These are phyloP conservation scores for Balakata baccata DNA, from an alignment of 345 rosid species.

Conservation along the genomic window DNA sequence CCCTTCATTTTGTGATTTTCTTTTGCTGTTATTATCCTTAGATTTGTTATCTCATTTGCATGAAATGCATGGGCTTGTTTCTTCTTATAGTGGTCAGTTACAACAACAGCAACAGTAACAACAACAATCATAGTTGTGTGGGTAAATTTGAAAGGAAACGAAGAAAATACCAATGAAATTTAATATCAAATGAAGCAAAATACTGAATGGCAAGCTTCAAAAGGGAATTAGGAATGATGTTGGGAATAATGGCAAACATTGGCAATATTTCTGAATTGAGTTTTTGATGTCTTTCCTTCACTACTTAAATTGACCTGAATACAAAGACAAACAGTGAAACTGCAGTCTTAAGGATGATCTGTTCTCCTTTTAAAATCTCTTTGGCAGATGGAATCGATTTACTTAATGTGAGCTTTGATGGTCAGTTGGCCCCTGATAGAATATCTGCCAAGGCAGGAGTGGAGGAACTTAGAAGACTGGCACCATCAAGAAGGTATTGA, in stretches of 20 bases:
- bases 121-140: background rate
- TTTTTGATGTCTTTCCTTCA: background rate
- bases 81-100: background rate
- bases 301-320: background rate
- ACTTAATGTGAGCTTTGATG: conserved; percentile 89
- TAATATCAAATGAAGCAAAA: background rate
- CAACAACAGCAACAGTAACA: too few species aligned
- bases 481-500: conserved; percentile 68
- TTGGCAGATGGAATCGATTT: conserved; percentile 79
- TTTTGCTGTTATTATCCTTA: background rate
- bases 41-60: background rate
- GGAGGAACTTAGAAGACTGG: conserved; percentile 62
- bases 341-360: conserved; percentile 7
- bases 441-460: conserved; percentile 74
- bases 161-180: background rate
- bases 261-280: background rate
- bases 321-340: background rate
- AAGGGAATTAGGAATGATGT: background rate
- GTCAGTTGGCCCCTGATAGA: conserved; percentile 87
- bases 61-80: background rate
- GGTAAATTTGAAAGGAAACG: background rate
- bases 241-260: background rate
- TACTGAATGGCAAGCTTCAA: background rate
- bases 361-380: conserved; percentile 13
- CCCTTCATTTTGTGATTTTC: background rate